These are phyloP conservation scores for Paracamarosporium sp. DNA, from an alignment of 2,329 filamentous ascomycete species.

Conservation along the genomic window DNA sequence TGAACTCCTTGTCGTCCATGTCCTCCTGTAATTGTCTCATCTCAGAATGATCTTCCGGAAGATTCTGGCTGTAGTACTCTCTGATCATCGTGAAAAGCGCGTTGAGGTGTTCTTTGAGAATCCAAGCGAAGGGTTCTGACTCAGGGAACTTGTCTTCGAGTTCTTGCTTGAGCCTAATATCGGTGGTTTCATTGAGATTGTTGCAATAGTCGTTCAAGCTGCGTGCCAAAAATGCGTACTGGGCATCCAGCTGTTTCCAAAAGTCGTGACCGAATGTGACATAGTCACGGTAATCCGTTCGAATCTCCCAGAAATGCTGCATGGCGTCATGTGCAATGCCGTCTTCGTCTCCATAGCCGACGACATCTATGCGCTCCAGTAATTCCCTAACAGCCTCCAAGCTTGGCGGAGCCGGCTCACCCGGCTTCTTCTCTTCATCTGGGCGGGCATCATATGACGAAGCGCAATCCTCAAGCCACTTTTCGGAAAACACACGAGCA, in stretches of 20 bases:
- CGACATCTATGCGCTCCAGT: constrained; percentile 90
- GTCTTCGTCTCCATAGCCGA: constrained; percentile 87
- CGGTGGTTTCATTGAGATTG: constrained; percentile 67
- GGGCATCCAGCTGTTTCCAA: constrained; percentile 82
- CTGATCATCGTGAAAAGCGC: constrained; percentile 70
- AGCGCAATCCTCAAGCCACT: constrained; percentile 98
- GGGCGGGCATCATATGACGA: constrained; percentile 67
- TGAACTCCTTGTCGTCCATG: constrained; percentile 89
- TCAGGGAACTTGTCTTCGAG: constrained; percentile 95
- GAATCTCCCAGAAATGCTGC: constrained; percentile 94
- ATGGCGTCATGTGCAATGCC: constrained; percentile 94
- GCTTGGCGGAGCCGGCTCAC: constrained; percentile 52
- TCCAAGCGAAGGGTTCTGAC: constrained; percentile 88
- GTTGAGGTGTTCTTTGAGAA: constrained; percentile 80
- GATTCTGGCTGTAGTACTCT: constrained; percentile 49
- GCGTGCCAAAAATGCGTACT: constrained; percentile 87
- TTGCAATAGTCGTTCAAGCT: constrained; percentile 96
- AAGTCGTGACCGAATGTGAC: constrained; percentile 76
- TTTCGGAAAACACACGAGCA: constrained; percentile 85
- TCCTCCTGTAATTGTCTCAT: constrained; percentile 77
- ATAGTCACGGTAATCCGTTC: constrained; percentile 79
- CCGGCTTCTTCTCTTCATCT: constrained; percentile 60
- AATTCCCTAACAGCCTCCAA: constrained; percentile 88
- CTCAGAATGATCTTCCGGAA: constrained; percentile 56
- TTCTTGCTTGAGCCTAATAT: constrained; percentile 70